phyloP scores from a whole-genome alignment of 495 filamentous ascomycete species.

The Podospora sp. region DNA sequence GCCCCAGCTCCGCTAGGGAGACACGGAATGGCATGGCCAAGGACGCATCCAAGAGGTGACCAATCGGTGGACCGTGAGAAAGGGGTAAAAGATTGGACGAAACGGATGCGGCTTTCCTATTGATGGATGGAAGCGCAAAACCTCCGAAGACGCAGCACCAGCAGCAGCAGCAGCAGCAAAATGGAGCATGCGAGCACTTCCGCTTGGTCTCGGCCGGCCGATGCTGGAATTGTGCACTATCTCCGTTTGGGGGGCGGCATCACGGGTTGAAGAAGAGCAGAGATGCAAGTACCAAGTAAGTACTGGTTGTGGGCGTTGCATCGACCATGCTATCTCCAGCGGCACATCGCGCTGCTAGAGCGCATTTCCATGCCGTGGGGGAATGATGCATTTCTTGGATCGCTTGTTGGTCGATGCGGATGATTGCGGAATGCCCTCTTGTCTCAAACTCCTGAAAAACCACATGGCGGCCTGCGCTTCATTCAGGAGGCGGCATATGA shows the following conservation, averaged over 20 bases:
- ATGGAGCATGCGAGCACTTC: not conserved
- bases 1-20: not conserved
- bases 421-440: not conserved
- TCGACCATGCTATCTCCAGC: not conserved
- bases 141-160: too few relatives aligned
- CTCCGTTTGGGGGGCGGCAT: not conserved
- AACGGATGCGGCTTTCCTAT: not conserved
- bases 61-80: conserved; percentile 5
- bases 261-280: not conserved
- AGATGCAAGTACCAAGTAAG: not conserved
- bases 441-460: not conserved
- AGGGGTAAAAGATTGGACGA: conserved; percentile 12
- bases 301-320: not conserved
- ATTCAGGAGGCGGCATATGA: not conserved
- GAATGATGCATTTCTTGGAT: not conserved
- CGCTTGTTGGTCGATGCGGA: not conserved
- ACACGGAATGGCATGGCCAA: not conserved
- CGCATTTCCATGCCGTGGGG: not conserved
- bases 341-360: not conserved
- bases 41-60: not conserved
- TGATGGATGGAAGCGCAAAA: not conserved
- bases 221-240: not conserved
- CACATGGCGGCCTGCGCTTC: not conserved
- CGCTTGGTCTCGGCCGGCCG: conserved; percentile 2
- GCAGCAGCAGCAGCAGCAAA: too few relatives aligned